Base-by-base conservation (phyloP, 331 rosid species). In the Quercus lobata region DNA sequence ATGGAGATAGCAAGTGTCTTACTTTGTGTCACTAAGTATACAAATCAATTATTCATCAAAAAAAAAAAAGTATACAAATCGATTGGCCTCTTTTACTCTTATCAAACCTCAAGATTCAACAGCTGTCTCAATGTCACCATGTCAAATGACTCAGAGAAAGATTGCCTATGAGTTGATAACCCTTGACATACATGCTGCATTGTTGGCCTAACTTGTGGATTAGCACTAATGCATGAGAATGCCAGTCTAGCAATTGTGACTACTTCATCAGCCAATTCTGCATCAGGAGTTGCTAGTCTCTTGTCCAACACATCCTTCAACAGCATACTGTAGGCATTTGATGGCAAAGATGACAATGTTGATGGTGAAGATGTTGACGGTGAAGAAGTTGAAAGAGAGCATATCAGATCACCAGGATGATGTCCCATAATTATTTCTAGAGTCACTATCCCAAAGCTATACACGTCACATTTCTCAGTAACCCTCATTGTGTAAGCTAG, bases 301-400 rank as follows among this genome's bases (percentile, higher is more conserved):
- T 60, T 60, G 72, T 75, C 79, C 79, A 61, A 16, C 27, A 60
- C 8, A 75, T 75, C 79, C 68, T 61, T 60, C 71, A 75, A 55
- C 57, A 24, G 71, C 79, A 41, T 75, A 10, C 55, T 24, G 14
- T 75, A 71, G 71, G n/a, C 27, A 24, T 58, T 60, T 19, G 49
- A 15, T 1, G 53, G 19, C 17, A 29, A 58, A 57, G 65, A 21
- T 4, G 69, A 37, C 30, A 21, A 35, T 12, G 54, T 5, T 30
- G 68, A 2, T 57, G 78, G 58, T 14, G 77, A 19, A 2, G 56
- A 21, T 1, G 56, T 32, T 35, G 78, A 58, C 5, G 11, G 3
- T 2, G 79, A 41, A 22, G 60, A 61, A 60, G 30, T 37, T 75
- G 79, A 60, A 60, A 61, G 44, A 15, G 79, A 75, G 22, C 44